phyloP scores from a whole-genome alignment of 1,139 yeast genomes.

The Yamadazyma epiphylla region DNA sequence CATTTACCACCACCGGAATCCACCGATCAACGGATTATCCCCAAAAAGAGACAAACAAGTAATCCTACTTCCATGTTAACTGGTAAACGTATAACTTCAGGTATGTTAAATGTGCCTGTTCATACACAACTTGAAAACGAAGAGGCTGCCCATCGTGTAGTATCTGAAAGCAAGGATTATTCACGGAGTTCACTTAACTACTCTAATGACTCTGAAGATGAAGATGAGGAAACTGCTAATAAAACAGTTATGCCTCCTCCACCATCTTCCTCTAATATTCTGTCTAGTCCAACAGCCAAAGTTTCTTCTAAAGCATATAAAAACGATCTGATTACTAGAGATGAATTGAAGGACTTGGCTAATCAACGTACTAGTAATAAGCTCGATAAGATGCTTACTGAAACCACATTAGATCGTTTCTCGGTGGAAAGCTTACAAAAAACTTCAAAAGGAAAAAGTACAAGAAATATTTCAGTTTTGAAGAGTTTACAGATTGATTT shows the following conservation, averaged over 20 bases:
- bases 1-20: constrained; percentile 37
- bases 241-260: not conserved
- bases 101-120: constrained; percentile 49
- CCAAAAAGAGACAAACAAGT: constrained; percentile 17
- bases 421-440: not conserved
- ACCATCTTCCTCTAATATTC: not conserved
- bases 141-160: constrained; percentile 12
- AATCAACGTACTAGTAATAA: not conserved
- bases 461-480: constrained; percentile 1
- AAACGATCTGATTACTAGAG: not conserved
- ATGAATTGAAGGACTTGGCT: not conserved
- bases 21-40: constrained; percentile 19
- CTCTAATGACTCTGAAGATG: constrained; percentile 6
- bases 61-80: constrained; percentile 6
- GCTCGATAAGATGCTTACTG: not conserved
- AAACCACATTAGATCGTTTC: not conserved
- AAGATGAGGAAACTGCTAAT: constrained; percentile 3
- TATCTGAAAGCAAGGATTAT: constrained; percentile 1
- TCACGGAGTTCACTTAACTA: constrained; percentile 5
- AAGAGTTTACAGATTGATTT: constrained; percentile 10
- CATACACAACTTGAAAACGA: constrained; percentile 20
- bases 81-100: constrained; percentile 54
- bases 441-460: not conserved
- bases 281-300: not conserved
- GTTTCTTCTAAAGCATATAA: not conserved